Percentiles rank a stretch among this genome's conserved stretches.
These are phyloP conservation scores for Monosporozyma unispora DNA, from an alignment of 805 yeast species.

Conservation along the genomic window DNA sequence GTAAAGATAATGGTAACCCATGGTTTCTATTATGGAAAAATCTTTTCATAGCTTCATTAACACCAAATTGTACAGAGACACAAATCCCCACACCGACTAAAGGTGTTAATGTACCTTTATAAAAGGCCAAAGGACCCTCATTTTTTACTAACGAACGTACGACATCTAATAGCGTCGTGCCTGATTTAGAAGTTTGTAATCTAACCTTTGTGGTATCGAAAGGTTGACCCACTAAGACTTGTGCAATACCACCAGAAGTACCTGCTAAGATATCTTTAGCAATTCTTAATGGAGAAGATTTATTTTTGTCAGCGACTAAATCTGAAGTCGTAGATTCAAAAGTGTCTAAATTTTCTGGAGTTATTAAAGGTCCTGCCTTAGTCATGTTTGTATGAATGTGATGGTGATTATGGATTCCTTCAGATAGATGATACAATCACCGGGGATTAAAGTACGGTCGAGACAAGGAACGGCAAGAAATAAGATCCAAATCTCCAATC, in stretches of 20 bases:
- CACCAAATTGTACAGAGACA: slow-evolving; percentile 93
- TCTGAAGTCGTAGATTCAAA: slow-evolving; percentile 4
- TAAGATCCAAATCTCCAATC: too few relatives aligned
- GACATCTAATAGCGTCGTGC: slow-evolving; percentile 64
- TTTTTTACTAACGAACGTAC: slow-evolving; percentile 57
- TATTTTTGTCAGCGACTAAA: slow-evolving; percentile 1
- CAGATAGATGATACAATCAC: too few relatives aligned
- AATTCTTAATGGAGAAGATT: slow-evolving; percentile 8
- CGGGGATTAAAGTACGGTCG: not conserved
- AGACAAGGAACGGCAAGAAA: not conserved
- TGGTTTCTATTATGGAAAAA: slow-evolving; percentile 34
- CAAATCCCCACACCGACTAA: slow-evolving; percentile 95
- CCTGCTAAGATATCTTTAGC: slow-evolving; percentile 81
- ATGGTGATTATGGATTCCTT: too few relatives aligned
- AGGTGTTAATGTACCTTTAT: slow-evolving; percentile 91
- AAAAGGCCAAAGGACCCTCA: slow-evolving; percentile 83
- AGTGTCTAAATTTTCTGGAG: slow-evolving; percentile 8
- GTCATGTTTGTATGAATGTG: slow-evolving; percentile 4
- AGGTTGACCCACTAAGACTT: slow-evolving; percentile 92
- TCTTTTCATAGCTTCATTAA: slow-evolving; percentile 89
- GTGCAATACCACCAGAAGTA: slow-evolving; percentile 92
- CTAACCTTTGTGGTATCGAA: slow-evolving; percentile 93
- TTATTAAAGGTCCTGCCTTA: slow-evolving; percentile 6
- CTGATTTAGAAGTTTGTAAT: slow-evolving; percentile 77
- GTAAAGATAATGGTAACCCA: slow-evolving; percentile 36